Conservation (phyloP, 108 stramenopile species). For the Nitzschia inconspicua region DNA sequence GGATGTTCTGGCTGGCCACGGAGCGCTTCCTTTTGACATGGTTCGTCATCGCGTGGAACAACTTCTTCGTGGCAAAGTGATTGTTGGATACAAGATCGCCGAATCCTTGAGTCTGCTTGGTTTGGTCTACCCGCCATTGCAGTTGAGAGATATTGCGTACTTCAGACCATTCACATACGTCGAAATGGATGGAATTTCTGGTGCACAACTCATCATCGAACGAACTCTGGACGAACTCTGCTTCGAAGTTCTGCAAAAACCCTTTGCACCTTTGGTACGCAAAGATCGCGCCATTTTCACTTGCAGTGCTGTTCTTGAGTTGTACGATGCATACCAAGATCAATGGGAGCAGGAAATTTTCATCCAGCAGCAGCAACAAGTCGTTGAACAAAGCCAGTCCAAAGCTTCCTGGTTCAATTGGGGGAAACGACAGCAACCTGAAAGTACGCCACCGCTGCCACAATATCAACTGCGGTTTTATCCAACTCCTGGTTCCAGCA, state of each 20-base stretch:
- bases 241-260: slow-evolving; percentile 12
- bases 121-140: slow-evolving; percentile 71
- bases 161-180: slow-evolving; percentile 50
- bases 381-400: not conserved
- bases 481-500: too few relatives aligned
- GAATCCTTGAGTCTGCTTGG: slow-evolving; percentile 80
- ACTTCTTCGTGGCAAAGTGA: slow-evolving; percentile 66
- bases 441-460: slow-evolving; percentile 2
- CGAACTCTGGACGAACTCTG: slow-evolving; percentile 18
- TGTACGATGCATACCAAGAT: slow-evolving; percentile 59
- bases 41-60: slow-evolving; percentile 57
- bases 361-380: not conserved
- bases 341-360: slow-evolving; percentile 54
- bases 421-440: not conserved
- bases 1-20: not conserved
- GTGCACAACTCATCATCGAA: not conserved
- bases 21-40: slow-evolving; percentile 44
- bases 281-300: slow-evolving; percentile 1
- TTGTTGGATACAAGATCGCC: slow-evolving; percentile 89
- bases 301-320: slow-evolving; percentile 40
- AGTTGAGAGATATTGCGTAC: slow-evolving; percentile 80
- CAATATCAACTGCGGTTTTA: slow-evolving; percentile 1
- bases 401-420: slow-evolving; percentile 9
- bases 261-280: not conserved
- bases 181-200: not conserved